Evolutionary conservation across 1,284 basidiomycete species (phyloP), one percentile per base, ranked within the genome.

Genomic region (Fomitopsis palustris): DNA sequence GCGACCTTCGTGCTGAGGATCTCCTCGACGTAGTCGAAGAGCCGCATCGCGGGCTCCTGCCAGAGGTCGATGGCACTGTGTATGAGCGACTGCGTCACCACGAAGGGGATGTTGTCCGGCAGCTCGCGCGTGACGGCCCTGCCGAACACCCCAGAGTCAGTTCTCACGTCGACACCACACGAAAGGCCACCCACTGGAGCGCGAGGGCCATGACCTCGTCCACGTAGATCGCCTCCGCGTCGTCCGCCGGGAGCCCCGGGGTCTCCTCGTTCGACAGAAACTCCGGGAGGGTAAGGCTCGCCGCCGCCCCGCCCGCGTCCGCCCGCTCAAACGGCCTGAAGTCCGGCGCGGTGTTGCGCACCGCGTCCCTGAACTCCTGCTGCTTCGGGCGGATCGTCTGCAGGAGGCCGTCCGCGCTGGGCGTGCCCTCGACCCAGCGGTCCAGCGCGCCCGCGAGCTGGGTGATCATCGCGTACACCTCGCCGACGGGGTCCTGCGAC

Each of bases 61-160:
- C 90, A 92, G 49, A 75, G 62, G 17, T 70, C 55, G 10, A 80
- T 78, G 21, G 83, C 70, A 1, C 69, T 60, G 1, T 68, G 60
- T 49, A 92, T 86, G 51, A 81, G 83, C 0, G 68, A 61, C 5
- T 77, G 67, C 29, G 83, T 82, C 0, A 88, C 85, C 0, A 81
- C 74, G 62, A 87, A 90, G 0, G 88, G 88, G 60, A 80, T 83
- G 61, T 82, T 81, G 16, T 81, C 84, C 0, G 88, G 87, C 0
- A 91, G 75, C 66, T 91, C 87, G 4, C 87, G 83, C 0, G 87
- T 87, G 0, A 83, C 79, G 0, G 86, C 81, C 8, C 89, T 91
- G 58, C 8, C 6, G 3, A 16, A 10, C 5, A 4, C 6, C 7
- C 2, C 9, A 29, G n/a, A n/a, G n/a, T 51, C 6, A 51, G 29